These are phyloP conservation scores for Oehlia diaphana DNA, from an alignment of 192 early-diverging fungal species.

Conservation along the genomic window DNA sequence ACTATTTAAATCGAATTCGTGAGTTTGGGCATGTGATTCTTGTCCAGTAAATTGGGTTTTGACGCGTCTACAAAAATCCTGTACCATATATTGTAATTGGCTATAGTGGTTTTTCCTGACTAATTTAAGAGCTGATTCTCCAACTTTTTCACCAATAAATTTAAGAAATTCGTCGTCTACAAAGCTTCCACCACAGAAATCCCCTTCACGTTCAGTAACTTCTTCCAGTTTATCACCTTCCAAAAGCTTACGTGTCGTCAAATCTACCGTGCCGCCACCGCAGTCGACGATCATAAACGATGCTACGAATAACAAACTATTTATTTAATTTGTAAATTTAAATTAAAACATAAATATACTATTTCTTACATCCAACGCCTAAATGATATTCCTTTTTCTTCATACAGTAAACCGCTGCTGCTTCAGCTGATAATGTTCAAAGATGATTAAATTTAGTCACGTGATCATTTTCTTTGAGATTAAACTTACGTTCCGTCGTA, in stretches of 20 bases:
- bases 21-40: neutral
- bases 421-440: constrained; percentile 3
- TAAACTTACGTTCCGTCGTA: constrained; percentile 3
- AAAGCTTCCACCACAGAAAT: constrained; percentile 12
- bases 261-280: constrained; percentile 59
- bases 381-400: neutral
- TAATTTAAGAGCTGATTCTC: neutral
- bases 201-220: constrained; percentile 4
- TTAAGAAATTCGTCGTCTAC: constrained; percentile 22
- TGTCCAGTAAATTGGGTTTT: constrained; percentile 1
- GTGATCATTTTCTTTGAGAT: neutral
- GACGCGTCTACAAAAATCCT: neutral
- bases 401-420: constrained; percentile 5
- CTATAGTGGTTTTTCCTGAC: constrained; percentile 4
- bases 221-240: neutral
- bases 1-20: neutral
- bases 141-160: constrained; percentile 16
- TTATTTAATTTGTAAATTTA: neutral
- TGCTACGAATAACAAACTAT: constrained; percentile 2
- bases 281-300: constrained; percentile 60
- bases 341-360: neutral
- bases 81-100: constrained; percentile 19
- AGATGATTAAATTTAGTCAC: too few species aligned
- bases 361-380: neutral
- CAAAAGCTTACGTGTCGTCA: constrained; percentile 34